Conservation (phyloP, 1,139 yeast species). For the Chernovozyma sophiae-reginae region DNA sequence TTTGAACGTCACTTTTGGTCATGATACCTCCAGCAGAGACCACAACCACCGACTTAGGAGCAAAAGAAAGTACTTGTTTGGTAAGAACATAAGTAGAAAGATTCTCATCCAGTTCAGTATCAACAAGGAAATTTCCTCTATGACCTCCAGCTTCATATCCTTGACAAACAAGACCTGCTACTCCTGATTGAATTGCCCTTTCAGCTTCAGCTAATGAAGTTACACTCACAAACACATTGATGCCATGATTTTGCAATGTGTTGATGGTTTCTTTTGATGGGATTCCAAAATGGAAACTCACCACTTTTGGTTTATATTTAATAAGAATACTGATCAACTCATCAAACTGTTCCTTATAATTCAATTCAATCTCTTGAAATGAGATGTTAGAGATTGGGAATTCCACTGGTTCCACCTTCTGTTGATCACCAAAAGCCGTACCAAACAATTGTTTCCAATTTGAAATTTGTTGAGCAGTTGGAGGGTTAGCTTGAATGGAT, state of each 20-base stretch:
- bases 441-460: slow-evolving; percentile 24
- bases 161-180: slow-evolving; percentile 44
- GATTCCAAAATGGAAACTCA: slow-evolving; percentile 50
- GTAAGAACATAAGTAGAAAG: slow-evolving; percentile 33
- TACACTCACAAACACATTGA: slow-evolving; percentile 47
- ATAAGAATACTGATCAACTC: slow-evolving; percentile 12
- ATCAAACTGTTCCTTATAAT: slow-evolving; percentile 7
- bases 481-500: slow-evolving; percentile 9
- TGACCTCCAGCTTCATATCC: slow-evolving; percentile 58
- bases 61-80: slow-evolving; percentile 15
- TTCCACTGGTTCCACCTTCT: slow-evolving; percentile 15
- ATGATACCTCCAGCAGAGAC: slow-evolving; percentile 49
- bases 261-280: slow-evolving; percentile 36
- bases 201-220: slow-evolving; percentile 39
- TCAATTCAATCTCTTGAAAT: slow-evolving; percentile 28
- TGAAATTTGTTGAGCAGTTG: slow-evolving; percentile 14
- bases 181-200: slow-evolving; percentile 17
- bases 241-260: slow-evolving; percentile 41
- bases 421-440: slow-evolving; percentile 4
- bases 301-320: slow-evolving; percentile 25
- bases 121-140: slow-evolving; percentile 38
- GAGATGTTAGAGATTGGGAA: slow-evolving; percentile 23
- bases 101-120: slow-evolving; percentile 24
- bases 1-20: slow-evolving; percentile 20
- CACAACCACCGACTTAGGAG: slow-evolving; percentile 20